Conservation (phyloP, 2,329 filamentous ascomycete genomes). For the Pseudogymnoascus sp. region DNA sequence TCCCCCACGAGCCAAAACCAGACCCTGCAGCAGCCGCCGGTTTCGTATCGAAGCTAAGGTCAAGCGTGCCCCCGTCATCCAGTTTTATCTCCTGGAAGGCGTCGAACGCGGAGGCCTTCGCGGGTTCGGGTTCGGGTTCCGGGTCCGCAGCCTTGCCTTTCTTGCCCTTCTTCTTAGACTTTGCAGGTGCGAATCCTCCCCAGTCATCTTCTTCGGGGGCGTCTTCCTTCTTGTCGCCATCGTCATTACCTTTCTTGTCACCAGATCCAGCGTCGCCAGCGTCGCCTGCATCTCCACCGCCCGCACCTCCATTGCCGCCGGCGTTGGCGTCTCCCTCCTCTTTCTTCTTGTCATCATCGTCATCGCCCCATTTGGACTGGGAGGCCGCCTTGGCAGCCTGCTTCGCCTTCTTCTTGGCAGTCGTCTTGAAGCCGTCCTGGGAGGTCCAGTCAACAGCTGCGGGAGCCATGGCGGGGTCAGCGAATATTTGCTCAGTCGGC, state of each 20-base stretch:
- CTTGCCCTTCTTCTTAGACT: conserved; percentile 50
- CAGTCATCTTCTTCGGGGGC: conserved; percentile 43
- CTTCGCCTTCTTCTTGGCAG: conserved; percentile 45
- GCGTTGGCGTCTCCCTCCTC: conserved; percentile 12
- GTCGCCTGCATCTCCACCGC: conserved; percentile 29
- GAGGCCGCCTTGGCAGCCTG: conserved; percentile 38
- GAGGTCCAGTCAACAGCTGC: conserved; percentile 48
- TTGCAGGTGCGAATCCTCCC: conserved; percentile 37
- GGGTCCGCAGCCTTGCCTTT: conserved; percentile 31
- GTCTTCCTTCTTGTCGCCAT: conserved; percentile 31
- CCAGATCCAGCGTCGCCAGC: conserved; percentile 27
- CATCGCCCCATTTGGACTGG: conserved; percentile 34
- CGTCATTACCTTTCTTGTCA: conserved; percentile 34
- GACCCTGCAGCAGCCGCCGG: conserved; percentile 32
- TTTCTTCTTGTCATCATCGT: conserved; percentile 36
- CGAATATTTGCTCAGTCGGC: conserved; percentile 31
- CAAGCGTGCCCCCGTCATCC: conserved; percentile 49
- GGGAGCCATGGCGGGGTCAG: conserved; percentile 37
- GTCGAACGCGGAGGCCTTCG: conserved; percentile 35
- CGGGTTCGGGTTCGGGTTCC: conserved; percentile 29
- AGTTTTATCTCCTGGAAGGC: conserved; percentile 63
- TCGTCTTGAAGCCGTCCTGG: conserved; percentile 45
- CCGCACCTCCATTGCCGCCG: conserved; percentile 23
- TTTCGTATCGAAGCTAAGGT: conserved; percentile 44
- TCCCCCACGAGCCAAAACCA: conserved; percentile 50